These are phyloP conservation scores for Corylus avellana DNA, from an alignment of 306 rosid species.

Conservation along the genomic window DNA sequence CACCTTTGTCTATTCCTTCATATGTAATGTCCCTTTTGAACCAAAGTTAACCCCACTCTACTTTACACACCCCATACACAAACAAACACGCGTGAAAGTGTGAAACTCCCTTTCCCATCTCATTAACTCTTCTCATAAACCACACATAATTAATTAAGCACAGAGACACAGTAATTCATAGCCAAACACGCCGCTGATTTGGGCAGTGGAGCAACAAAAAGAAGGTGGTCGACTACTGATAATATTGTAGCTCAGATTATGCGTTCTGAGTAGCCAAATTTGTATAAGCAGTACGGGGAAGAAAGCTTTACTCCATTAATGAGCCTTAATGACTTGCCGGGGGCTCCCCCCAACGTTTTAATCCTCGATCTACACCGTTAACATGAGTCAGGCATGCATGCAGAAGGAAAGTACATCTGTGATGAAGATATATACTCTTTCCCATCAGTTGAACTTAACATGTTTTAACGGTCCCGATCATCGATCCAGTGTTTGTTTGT, in stretches of 20 bases:
- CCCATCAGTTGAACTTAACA: conserved; percentile 22
- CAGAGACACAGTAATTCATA: too few species aligned
- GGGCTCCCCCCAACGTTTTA: background rate
- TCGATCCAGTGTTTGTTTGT: conserved; percentile 31
- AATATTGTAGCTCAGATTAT: conserved; percentile 9
- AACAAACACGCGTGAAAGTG: too few species aligned
- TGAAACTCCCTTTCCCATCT: background rate
- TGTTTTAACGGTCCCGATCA: conserved; percentile 54
- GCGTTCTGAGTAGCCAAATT: conserved; percentile 13
- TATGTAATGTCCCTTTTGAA: conserved; percentile 71
- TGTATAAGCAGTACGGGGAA: background rate
- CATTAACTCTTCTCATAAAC: background rate
- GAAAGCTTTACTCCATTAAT: background rate
- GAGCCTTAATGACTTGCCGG: too few species aligned
- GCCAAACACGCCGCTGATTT: conserved; percentile 5
- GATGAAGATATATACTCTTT: conserved; percentile 36
- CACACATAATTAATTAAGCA: background rate
- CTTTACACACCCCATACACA: background rate
- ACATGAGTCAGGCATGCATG: conserved; percentile 23
- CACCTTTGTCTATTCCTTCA: conserved; percentile 58
- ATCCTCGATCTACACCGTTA: background rate
- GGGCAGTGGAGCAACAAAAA: conserved; percentile 25
- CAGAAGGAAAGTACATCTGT: conserved; percentile 44
- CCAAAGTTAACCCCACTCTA: conserved; percentile 38
- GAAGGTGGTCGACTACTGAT: background rate